Evolutionary conservation across 352 stramenopile species (phyloP).

Genomic region (Globisporangium carolinianum): DNA sequence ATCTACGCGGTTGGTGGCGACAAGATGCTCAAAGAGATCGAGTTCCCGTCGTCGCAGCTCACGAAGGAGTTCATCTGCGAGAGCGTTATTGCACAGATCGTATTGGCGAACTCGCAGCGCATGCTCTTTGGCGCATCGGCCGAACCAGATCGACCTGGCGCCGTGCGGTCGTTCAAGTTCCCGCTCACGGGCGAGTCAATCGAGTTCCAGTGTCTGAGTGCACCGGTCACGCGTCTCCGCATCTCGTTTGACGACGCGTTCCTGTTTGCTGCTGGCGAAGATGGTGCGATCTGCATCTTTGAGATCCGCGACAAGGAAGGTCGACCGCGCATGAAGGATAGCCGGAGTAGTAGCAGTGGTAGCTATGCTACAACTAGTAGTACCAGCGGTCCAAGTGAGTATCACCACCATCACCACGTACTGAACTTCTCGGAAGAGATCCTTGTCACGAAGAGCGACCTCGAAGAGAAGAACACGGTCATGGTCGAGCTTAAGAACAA

Average conservation of each 20-base stretch:
- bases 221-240: constrained; percentile 70
- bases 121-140: constrained; percentile 85
- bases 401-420: constrained; percentile 6
- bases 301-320: constrained; percentile 86
- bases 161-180: constrained; percentile 84
- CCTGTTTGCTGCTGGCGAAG: constrained; percentile 85
- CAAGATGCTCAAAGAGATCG: constrained; percentile 88
- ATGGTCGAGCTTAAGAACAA: constrained; percentile 93
- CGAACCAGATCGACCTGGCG: constrained; percentile 68
- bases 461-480: constrained; percentile 89
- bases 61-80: constrained; percentile 82
- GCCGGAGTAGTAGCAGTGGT: background rate
- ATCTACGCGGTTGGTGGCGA: constrained; percentile 86
- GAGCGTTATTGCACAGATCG: constrained; percentile 76
- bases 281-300: constrained; percentile 83
- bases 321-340: constrained; percentile 37
- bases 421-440: constrained; percentile 68
- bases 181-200: constrained; percentile 87
- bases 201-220: constrained; percentile 81
- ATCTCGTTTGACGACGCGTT: constrained; percentile 87
- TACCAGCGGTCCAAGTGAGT: constrained; percentile 14
- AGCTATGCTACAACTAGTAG: constrained; percentile 2
- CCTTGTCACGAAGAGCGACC: constrained; percentile 85
- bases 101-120: constrained; percentile 74
- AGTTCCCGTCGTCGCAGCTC: constrained; percentile 70